Conservation (phyloP, 352 stramenopile genomes). For the Sclerospora graminicola region DNA sequence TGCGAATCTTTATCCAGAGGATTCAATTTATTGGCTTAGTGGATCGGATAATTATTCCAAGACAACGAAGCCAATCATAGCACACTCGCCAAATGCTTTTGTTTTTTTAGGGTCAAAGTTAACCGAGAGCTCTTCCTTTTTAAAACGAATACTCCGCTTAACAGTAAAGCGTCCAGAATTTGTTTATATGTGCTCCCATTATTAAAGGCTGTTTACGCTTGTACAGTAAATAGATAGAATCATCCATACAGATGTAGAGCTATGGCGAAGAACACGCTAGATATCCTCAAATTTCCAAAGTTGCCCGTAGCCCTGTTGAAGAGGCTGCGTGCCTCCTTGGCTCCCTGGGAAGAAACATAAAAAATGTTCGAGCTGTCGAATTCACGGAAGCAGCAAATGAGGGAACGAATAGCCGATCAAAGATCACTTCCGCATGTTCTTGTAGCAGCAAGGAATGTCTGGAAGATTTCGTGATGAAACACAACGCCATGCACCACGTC, state of each 20-base stretch:
- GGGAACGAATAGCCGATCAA: slow-evolving; percentile 34
- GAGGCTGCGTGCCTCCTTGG: slow-evolving; percentile 66
- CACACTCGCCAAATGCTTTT: too few relatives aligned
- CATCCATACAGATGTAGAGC: too few relatives aligned
- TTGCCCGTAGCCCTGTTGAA: slow-evolving; percentile 73
- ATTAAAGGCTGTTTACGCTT: too few relatives aligned
- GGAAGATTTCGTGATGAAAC: slow-evolving; percentile 82
- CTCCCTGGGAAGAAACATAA: slow-evolving; percentile 83
- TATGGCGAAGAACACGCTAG: slow-evolving; percentile 4
- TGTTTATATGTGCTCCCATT: too few relatives aligned
- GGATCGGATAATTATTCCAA: too few relatives aligned
- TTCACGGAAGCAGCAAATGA: slow-evolving; percentile 71
- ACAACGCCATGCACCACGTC: slow-evolving; percentile 78
- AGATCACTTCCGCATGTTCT: slow-evolving; percentile 8
- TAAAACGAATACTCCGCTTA: too few relatives aligned
- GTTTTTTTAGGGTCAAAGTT: too few relatives aligned
- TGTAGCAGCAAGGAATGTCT: slow-evolving; percentile 33
- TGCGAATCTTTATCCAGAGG: too few relatives aligned
- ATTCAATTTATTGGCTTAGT: too few relatives aligned
- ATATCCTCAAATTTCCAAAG: slow-evolving; percentile 59
- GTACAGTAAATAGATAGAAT: not conserved
- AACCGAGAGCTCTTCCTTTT: too few relatives aligned
- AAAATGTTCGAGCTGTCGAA: slow-evolving; percentile 80
- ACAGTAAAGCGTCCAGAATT: too few relatives aligned
- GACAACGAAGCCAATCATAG: too few relatives aligned